Base-by-base conservation (phyloP, 2,329 filamentous ascomycete genomes). In the Aspergillus costaricaensis region DNA sequence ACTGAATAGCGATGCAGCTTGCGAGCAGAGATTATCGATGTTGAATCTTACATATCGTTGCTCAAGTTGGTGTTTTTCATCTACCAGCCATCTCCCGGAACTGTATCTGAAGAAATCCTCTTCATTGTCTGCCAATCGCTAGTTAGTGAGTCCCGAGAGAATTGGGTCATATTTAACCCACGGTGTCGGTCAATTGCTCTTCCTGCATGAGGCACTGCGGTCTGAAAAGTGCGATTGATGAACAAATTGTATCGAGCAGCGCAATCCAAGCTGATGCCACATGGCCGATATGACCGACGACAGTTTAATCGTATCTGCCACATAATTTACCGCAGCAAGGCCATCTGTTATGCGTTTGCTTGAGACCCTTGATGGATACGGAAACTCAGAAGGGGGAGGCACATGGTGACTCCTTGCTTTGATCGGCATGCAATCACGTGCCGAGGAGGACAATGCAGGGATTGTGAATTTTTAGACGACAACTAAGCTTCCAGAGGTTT, bases 1-100 rank as follows among this genome's bases (percentile, higher is more conserved):
- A 27, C 59, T 53, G 10, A 70, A 68, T 2, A 39, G 51, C 6
- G 64, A 53, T 7, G 66, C 65, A 55, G 67, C 73, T 59, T 69
- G 59, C 4, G 49, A 62, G 52, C 69, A 75, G n/a, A 76, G 66
- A n/a, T 62, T 64, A 23, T 72, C 61, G 15, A 76, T 4, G 39
- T 75, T 63, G 41, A 75, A 75, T 8, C 65, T 63, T 14, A 74
- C 60, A 65, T 61, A 73, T 58, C 69, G 68, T 27, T 65, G 66
- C 8, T 64, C 15, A 2, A 49, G 59, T 32, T 69, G 65, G 19
- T 67, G 3, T 9, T 67, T 56, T 51, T 74, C 69, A 39, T 71
- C 63, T 10, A 67, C 61, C 19, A 76, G 48, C 63, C 72, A 75
- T 56, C 67, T 65, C 10, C 69, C 72, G 7, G 71, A 74, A 0